Percentiles rank a stretch among this genome's conserved stretches.
phyloP scores from a whole-genome alignment of 768 basidiomycete genomes.

The Pisolithus albus region DNA sequence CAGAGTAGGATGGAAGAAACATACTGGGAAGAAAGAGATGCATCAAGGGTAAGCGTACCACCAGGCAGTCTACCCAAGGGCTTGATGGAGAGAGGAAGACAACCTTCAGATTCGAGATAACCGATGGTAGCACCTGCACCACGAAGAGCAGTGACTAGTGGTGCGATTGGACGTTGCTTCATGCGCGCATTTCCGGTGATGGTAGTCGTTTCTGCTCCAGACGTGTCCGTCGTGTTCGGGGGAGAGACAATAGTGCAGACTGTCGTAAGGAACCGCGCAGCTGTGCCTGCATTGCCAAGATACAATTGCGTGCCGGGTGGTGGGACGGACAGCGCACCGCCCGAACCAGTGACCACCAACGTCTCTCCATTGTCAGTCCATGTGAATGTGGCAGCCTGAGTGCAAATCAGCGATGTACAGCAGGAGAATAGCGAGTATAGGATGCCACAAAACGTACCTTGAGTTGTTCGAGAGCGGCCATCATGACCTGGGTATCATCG shows the following conservation, averaged over 20 bases:
- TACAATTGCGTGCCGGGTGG: slow-evolving; percentile 81
- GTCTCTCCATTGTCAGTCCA: slow-evolving; percentile 99
- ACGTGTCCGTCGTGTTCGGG: slow-evolving; percentile 25
- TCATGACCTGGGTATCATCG: slow-evolving; percentile 99
- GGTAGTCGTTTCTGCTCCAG: slow-evolving; percentile 49
- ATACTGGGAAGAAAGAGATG: slow-evolving; percentile 95
- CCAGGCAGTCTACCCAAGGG: slow-evolving; percentile 74
- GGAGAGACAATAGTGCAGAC: slow-evolving; percentile 84
- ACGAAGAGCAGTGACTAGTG: slow-evolving; percentile 83
- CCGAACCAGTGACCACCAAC: slow-evolving; percentile 83
- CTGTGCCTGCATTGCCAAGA: slow-evolving; percentile 95
- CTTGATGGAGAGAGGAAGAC: slow-evolving; percentile 81
- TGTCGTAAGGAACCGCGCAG: slow-evolving; percentile 93
- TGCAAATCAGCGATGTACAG: not conserved
- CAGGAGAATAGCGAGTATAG: not conserved
- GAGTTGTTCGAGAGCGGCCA: slow-evolving; percentile 84
- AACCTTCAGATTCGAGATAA: slow-evolving; percentile 75
- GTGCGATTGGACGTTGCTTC: slow-evolving; percentile 97
- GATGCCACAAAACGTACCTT: slow-evolving; percentile 43
- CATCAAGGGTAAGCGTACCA: slow-evolving; percentile 77
- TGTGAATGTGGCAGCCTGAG: slow-evolving; percentile 79
- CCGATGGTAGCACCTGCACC: slow-evolving; percentile 73
- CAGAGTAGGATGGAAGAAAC: slow-evolving; percentile 96
- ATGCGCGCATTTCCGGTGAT: slow-evolving; percentile 98
- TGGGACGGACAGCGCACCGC: slow-evolving; percentile 73